Evolutionary conservation across 2,329 filamentous ascomycete species (phyloP).

Genomic region (Fusarium haematococcum): DNA sequence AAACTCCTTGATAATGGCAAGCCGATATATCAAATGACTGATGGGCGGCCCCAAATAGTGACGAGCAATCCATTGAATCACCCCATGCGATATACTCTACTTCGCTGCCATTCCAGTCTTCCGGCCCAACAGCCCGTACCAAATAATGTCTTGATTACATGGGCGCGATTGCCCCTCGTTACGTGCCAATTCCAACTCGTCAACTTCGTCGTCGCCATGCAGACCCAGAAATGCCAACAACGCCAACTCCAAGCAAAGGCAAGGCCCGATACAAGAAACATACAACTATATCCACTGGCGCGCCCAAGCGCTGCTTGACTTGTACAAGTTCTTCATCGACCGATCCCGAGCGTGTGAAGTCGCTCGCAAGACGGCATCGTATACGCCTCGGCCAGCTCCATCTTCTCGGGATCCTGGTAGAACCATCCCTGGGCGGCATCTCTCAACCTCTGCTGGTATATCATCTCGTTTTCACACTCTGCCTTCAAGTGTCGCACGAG

Average conservation of each 20-base stretch:
- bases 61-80: not conserved
- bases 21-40: not conserved
- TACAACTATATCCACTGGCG: slow-evolving; percentile 17
- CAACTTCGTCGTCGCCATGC: slow-evolving; percentile 40
- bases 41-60: not conserved
- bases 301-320: not conserved
- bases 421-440: slow-evolving; percentile 91
- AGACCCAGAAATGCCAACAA: slow-evolving; percentile 45
- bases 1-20: not conserved
- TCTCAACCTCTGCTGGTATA: slow-evolving; percentile 72
- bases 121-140: slow-evolving; percentile 16
- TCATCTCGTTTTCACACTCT: slow-evolving; percentile 81
- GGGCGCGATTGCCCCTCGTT: slow-evolving; percentile 21
- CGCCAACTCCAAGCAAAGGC: slow-evolving; percentile 42
- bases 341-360: slow-evolving; percentile 56
- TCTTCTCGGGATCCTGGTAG: slow-evolving; percentile 81
- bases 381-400: slow-evolving; percentile 73
- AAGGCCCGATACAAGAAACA: slow-evolving; percentile 37
- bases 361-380: slow-evolving; percentile 66
- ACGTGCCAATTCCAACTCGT: slow-evolving; percentile 13
- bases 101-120: not conserved
- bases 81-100: slow-evolving; percentile 1
- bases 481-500: slow-evolving; percentile 75
- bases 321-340: slow-evolving; percentile 34
- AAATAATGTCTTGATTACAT: slow-evolving; percentile 36